These are phyloP conservation scores for Fusarium equiseti DNA, from an alignment of 2,329 filamentous ascomycete species.

Conservation along the genomic window DNA sequence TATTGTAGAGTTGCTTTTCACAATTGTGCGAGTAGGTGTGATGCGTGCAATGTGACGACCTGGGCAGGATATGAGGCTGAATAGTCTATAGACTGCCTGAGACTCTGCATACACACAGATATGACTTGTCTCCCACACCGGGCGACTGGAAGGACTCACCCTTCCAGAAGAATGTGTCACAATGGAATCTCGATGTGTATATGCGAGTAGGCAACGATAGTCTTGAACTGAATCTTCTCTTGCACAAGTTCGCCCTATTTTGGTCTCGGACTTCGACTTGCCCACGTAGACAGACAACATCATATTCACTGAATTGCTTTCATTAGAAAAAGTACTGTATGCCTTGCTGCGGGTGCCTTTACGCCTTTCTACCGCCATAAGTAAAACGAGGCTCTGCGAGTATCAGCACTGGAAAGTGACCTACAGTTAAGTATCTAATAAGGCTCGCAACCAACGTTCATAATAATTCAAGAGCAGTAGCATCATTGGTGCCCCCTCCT, in stretches of 20 bases:
- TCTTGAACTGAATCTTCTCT: not conserved
- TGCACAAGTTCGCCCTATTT: conserved; percentile 38
- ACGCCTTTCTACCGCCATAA: not conserved
- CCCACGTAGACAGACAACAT: not conserved
- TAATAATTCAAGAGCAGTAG: conserved; percentile 3
- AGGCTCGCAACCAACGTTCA: conserved; percentile 25
- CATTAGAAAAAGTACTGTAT: conserved; percentile 5
- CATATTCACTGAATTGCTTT: not conserved
- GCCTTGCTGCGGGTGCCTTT: conserved; percentile 29
- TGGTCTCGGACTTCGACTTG: not conserved
- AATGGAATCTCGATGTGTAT: not conserved
- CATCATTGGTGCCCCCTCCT: not conserved
- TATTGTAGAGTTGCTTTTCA: not conserved
- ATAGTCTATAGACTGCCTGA: conserved; percentile 11
- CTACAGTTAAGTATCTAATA: conserved; percentile 20
- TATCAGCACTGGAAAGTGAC: conserved; percentile 2
- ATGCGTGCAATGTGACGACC: not conserved
- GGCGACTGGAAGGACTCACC: conserved; percentile 20
- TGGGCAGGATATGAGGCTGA: conserved; percentile 28
- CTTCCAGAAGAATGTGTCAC: conserved; percentile 6
- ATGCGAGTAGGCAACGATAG: not conserved
- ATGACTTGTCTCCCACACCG: conserved; percentile 6
- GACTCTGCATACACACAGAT: conserved; percentile 18
- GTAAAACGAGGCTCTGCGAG: conserved; percentile 31
- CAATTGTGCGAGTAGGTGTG: not conserved